phyloP scores from a whole-genome alignment of 257 asterid species.

The Rhazya stricta region DNA sequence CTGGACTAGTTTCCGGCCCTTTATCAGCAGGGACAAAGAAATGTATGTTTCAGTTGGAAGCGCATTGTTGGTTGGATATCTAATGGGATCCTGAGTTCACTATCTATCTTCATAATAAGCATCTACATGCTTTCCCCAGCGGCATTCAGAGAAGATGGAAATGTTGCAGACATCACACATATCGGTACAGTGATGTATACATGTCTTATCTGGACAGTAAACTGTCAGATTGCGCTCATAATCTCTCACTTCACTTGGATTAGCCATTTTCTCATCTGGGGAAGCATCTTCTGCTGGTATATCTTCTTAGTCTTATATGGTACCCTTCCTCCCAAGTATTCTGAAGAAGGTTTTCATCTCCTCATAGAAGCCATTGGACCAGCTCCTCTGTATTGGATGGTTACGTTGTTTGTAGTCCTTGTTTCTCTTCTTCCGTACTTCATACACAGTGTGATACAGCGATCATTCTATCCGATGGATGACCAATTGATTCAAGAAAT shows the following conservation, averaged over 20 bases:
- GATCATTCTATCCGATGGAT: slow-evolving; percentile 49
- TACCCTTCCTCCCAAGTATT: slow-evolving; percentile 26
- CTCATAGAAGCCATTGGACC: slow-evolving; percentile 36
- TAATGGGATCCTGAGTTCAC: slow-evolving; percentile 41
- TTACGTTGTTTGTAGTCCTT: slow-evolving; percentile 35
- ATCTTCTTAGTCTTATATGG: slow-evolving; percentile 37
- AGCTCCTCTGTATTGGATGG: slow-evolving; percentile 43
- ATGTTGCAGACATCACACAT: slow-evolving; percentile 40
- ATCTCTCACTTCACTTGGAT: slow-evolving; percentile 52
- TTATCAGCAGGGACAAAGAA: slow-evolving; percentile 50
- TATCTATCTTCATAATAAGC: slow-evolving; percentile 37
- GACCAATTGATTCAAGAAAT: slow-evolving; percentile 56
- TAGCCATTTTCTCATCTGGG: slow-evolving; percentile 53
- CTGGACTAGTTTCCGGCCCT: slow-evolving; percentile 50
- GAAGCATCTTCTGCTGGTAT: slow-evolving; percentile 57
- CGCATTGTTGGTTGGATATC: slow-evolving; percentile 52
- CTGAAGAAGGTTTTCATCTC: slow-evolving; percentile 25
- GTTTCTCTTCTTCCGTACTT: slow-evolving; percentile 46
- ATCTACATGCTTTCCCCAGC: slow-evolving; percentile 25
- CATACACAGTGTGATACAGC: slow-evolving; percentile 27
- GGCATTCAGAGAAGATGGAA: slow-evolving; percentile 37
- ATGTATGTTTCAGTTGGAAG: slow-evolving; percentile 49
- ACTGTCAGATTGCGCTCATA: slow-evolving; percentile 60
- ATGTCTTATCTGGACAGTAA: slow-evolving; percentile 57
- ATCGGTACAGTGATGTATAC: slow-evolving; percentile 53